Conservation (phyloP, 768 basidiomycete species). For the Omphalotus guepiniiformis region DNA sequence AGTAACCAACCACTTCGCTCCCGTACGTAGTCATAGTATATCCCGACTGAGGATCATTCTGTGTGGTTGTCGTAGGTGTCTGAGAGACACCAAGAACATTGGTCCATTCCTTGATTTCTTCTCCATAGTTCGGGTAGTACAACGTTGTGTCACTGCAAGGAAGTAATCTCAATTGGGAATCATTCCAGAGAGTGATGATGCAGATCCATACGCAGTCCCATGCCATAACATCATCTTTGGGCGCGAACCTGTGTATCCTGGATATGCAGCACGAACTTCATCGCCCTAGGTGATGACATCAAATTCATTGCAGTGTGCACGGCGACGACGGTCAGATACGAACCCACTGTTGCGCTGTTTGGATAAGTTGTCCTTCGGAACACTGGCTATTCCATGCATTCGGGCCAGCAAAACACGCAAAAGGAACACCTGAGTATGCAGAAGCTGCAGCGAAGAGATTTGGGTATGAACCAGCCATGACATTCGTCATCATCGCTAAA, state of each 20-base stretch:
- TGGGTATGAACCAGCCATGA: constrained; percentile 47
- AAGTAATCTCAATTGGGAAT: neutral
- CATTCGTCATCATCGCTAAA: constrained; percentile 57
- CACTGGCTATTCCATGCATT: constrained; percentile 45
- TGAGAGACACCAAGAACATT: constrained; percentile 44
- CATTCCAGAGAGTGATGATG: neutral
- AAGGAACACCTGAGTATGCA: constrained; percentile 50
- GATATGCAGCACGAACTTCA: constrained; percentile 41
- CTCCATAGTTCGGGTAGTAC: constrained; percentile 44
- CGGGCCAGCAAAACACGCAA: constrained; percentile 48
- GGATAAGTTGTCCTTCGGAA: constrained; percentile 36
- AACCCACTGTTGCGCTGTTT: constrained; percentile 46
- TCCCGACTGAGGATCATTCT: constrained; percentile 38
- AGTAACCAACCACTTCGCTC: constrained; percentile 32
- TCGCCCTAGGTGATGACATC: constrained; percentile 29
- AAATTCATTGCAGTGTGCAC: neutral
- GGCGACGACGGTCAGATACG: too few relatives aligned
- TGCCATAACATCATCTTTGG: constrained; percentile 54
- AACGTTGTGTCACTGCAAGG: constrained; percentile 43
- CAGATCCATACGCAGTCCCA: constrained; percentile 38
- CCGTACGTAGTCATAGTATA: constrained; percentile 49
- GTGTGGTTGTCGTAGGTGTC: constrained; percentile 34
- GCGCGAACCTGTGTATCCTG: constrained; percentile 46
- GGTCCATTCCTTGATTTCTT: constrained; percentile 55
- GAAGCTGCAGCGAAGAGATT: constrained; percentile 47